phyloP scores from a whole-genome alignment of 768 basidiomycete genomes.

The Panellus pusillus region DNA sequence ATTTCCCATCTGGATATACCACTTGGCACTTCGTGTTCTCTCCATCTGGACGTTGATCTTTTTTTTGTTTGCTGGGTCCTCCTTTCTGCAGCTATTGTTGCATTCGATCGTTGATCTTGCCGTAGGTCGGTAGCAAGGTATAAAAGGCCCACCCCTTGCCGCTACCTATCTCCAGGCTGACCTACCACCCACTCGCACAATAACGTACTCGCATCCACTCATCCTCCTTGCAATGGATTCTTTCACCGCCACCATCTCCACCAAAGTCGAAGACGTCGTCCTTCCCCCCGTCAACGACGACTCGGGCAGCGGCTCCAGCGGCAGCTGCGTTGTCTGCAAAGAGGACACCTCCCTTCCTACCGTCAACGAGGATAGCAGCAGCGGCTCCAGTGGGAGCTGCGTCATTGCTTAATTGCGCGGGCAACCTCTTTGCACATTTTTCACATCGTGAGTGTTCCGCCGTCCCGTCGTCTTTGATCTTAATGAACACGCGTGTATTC shows the following conservation, averaged over 20 bases:
- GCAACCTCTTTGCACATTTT: background rate
- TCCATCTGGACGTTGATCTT: no score
- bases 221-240: slow-evolving; percentile 12
- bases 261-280: slow-evolving; percentile 14
- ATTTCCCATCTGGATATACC: no score
- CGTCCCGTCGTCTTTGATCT: background rate
- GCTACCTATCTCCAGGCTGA: no score
- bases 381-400: slow-evolving; percentile 11
- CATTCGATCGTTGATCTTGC: no score
- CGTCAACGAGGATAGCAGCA: slow-evolving; percentile 12
- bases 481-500: background rate
- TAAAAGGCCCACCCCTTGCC: no score
- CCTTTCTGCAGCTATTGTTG: no score
- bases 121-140: no score
- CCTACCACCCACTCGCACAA: no score
- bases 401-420: slow-evolving; percentile 4
- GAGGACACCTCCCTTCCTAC: slow-evolving; percentile 12
- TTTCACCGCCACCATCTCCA: slow-evolving; percentile 9
- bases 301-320: slow-evolving; percentile 10
- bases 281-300: slow-evolving; percentile 20
- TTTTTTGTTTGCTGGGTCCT: no score
- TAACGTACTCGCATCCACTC: background rate
- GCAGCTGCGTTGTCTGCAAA: slow-evolving; percentile 17
- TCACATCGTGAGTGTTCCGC: background rate
- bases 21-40: no score